Conservation (phyloP, 768 basidiomycete genomes). For the Agaricus subrufescens region DNA sequence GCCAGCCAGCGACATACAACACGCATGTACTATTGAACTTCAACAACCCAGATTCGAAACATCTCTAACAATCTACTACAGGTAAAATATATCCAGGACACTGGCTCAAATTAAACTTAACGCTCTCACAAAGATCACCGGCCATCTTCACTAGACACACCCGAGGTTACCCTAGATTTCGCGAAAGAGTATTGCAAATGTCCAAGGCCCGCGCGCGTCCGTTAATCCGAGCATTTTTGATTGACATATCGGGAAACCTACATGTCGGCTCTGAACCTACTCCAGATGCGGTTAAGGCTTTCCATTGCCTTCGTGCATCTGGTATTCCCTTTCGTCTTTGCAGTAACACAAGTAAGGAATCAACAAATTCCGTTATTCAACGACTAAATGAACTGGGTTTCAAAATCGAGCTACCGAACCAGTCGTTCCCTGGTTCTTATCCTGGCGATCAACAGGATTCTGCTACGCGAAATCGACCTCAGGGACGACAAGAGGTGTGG, state of each 20-base stretch:
- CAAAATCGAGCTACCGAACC: slow-evolving; percentile 22
- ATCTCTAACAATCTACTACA: no score
- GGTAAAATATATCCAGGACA: no score
- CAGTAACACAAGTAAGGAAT: slow-evolving; percentile 70
- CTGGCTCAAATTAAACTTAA: no score
- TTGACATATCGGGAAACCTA: slow-evolving; percentile 68
- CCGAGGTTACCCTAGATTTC: no score
- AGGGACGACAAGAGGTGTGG: slow-evolving; percentile 42
- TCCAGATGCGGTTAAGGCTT: slow-evolving; percentile 40
- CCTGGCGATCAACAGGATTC: neutral
- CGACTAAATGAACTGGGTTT: slow-evolving; percentile 48
- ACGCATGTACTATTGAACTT: no score
- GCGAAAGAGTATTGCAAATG: neutral
- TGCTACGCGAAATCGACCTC: neutral
- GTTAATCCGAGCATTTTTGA: slow-evolving; percentile 44
- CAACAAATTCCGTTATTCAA: slow-evolving; percentile 35
- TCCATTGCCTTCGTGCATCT: slow-evolving; percentile 29
- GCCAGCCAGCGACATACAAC: no score
- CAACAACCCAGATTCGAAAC: no score
- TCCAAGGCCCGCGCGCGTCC: slow-evolving; percentile 22
- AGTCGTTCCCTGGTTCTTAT: neutral
- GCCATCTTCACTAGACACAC: no score
- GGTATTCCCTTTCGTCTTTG: slow-evolving; percentile 48
- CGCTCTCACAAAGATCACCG: no score
- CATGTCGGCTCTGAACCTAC: slow-evolving; percentile 50